These are phyloP conservation scores for Eimeria sp. DNA, from an alignment of 169 alveolate genomes.

Conservation along the genomic window DNA sequence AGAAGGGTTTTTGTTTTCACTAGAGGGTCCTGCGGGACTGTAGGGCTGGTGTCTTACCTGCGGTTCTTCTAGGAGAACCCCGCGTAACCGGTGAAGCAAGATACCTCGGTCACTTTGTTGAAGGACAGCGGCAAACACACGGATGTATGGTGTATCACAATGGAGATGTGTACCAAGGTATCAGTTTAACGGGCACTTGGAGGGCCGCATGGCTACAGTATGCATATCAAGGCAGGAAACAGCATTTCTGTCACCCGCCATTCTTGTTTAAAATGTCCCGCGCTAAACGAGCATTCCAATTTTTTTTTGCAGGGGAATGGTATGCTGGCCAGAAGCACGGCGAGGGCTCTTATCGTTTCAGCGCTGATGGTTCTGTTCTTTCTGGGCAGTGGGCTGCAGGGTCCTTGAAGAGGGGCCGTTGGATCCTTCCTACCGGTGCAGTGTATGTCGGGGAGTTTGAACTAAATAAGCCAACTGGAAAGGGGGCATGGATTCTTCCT, in stretches of 20 bases:
- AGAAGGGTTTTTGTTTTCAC: not conserved
- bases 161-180: conserved; percentile 78
- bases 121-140: conserved; percentile 64
- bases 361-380: conserved; percentile 75
- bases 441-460: conserved; percentile 69
- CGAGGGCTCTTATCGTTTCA: conserved; percentile 69
- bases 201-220: not conserved
- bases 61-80: conserved; percentile 61
- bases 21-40: not conserved
- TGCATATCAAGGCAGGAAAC: not conserved
- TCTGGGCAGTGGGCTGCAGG: conserved; percentile 76
- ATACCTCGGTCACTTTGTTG: conserved; percentile 75
- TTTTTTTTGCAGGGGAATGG: conserved; percentile 67
- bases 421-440: conserved; percentile 79
- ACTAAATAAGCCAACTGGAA: conserved; percentile 77
- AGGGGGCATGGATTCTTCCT: conserved; percentile 81
- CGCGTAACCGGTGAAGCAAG: conserved; percentile 27
- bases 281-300: not conserved
- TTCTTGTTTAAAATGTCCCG: not conserved
- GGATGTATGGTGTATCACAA: conserved; percentile 70
- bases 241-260: not conserved
- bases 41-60: not conserved
- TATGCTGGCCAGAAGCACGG: conserved; percentile 79
- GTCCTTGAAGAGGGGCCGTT: conserved; percentile 71
- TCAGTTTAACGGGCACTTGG: not conserved